These are phyloP conservation scores for Starmerella etchellsii DNA, from an alignment of 805 yeast species.

Conservation along the genomic window DNA sequence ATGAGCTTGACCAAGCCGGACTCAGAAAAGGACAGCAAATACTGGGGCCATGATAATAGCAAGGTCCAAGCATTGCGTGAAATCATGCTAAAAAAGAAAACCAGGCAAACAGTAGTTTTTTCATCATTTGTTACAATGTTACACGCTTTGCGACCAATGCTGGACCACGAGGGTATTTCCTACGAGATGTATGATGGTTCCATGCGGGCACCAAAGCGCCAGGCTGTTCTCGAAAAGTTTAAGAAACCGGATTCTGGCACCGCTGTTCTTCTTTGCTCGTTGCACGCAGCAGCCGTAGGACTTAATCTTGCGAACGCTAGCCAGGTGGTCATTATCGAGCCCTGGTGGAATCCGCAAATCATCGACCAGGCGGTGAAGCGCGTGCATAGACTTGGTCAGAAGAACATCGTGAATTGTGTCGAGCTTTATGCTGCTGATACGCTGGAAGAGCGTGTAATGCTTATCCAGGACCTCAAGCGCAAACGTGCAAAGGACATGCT, in stretches of 20 bases:
- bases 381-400: conserved; percentile 39
- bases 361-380: conserved; percentile 40
- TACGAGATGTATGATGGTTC: conserved; percentile 30
- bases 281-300: conserved; percentile 36
- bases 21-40: background rate
- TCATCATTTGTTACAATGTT: conserved; percentile 34
- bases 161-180: conserved; percentile 26
- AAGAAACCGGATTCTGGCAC: conserved; percentile 21
- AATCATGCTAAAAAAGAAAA: conserved; percentile 26
- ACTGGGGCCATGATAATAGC: conserved; percentile 10
- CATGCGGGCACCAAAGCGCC: conserved; percentile 26
- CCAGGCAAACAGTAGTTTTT: conserved; percentile 35
- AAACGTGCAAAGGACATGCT: conserved; percentile 25
- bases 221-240: conserved; percentile 24
- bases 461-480: conserved; percentile 30
- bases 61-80: conserved; percentile 29
- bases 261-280: conserved; percentile 32
- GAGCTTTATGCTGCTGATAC: conserved; percentile 31
- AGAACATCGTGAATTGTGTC: conserved; percentile 33
- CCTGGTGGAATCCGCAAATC: conserved; percentile 44
- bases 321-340: conserved; percentile 33
- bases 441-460: conserved; percentile 32
- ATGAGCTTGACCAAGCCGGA: background rate
- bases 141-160: conserved; percentile 23
- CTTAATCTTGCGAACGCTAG: conserved; percentile 34